Base-by-base conservation (phyloP, 2,329 filamentous ascomycete species). In the Teratosphaeria nubilosa region DNA sequence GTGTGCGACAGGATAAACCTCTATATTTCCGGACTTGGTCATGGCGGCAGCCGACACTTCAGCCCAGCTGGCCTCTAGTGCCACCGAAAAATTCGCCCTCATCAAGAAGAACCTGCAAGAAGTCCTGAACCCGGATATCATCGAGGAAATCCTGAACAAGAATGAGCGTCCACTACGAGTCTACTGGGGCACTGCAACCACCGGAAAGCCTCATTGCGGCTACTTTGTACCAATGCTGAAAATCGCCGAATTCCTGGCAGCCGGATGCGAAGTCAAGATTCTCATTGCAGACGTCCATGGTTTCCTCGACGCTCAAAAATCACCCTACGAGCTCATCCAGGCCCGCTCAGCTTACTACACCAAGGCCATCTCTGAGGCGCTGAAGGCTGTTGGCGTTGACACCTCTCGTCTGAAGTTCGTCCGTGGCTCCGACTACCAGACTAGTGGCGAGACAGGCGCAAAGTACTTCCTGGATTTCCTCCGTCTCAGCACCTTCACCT, bases 191-290 rank as follows among this genome's bases (percentile, higher is more conserved):
- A 92, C 87, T 45, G 88, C 89, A 20, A 90, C 90, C 16, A 95
- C 90, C 0, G 90, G 90, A n/a, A 82, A 86, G 60, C 91, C 91
- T 57, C 91, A 96, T 74, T 88, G 85, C 71, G 91, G 90, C 65
- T 96, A 96, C 80, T 89, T 95, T 62, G 87, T 94, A 10, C 86
- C 91, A 5, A 86, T 88, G 66, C 83, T 95, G 70, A 96, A 96
- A 75, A 87, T 48, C 62, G 91, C 90, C 45, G 87, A 96, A 72
- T 85, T 95, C 68, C 83, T 96, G 34, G 82, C 84, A 37, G 91
- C 92, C 31, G 91, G 87, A 41, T 96, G 90, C 76, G 83, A 91
- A 60, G 84, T 74, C 62, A 73, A 67, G 58, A 65, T 76, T 48
- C 68, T 77, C 45, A 63, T 74, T 14, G 72, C 71, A 24, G 76